Conservation (phyloP, 2,329 filamentous ascomycete genomes). For the Aspergillus sp. region DNA sequence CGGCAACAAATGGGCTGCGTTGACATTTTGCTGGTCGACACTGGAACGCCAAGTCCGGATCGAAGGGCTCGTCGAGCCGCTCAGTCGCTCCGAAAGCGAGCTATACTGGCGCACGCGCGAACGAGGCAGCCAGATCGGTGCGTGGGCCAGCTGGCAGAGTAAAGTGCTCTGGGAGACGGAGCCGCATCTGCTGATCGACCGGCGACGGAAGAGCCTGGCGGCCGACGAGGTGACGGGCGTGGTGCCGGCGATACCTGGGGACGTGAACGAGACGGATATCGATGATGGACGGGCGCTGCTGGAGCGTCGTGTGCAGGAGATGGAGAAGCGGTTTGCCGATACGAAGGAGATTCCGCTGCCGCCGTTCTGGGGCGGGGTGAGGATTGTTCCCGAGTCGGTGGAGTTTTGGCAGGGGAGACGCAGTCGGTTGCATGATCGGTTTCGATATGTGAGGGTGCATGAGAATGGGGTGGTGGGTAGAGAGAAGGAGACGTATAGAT, state of each 20-base stretch:
- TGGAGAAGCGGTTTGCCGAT: constrained; percentile 72
- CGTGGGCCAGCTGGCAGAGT: constrained; percentile 92
- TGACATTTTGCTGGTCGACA: constrained; percentile 89
- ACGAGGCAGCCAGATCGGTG: constrained; percentile 79
- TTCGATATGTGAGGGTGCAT: constrained; percentile 73
- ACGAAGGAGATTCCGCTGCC: constrained; percentile 82
- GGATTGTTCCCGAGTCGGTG: constrained; percentile 78
- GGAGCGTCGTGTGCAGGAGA: constrained; percentile 73
- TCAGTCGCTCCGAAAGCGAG: constrained; percentile 70
- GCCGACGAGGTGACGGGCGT: constrained; percentile 17
- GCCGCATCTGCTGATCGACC: constrained; percentile 23
- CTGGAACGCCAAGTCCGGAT: constrained; percentile 88
- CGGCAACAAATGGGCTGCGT: constrained; percentile 71
- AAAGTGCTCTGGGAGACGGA: constrained; percentile 59
- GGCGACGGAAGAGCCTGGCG: constrained; percentile 26
- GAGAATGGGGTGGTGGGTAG: constrained; percentile 49
- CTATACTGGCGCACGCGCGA: constrained; percentile 65
- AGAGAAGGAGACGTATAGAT: constrained; percentile 43
- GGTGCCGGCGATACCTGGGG: constrained; percentile 22
- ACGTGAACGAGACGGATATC: constrained; percentile 36
- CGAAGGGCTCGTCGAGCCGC: constrained; percentile 71
- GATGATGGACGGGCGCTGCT: constrained; percentile 72
- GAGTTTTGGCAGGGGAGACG: constrained; percentile 97
- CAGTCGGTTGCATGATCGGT: constrained; percentile 89
- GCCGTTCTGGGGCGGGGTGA: constrained; percentile 89